phyloP scores from a whole-genome alignment of 2,329 filamentous ascomycete species.

The Aspergillus calidoustus region DNA sequence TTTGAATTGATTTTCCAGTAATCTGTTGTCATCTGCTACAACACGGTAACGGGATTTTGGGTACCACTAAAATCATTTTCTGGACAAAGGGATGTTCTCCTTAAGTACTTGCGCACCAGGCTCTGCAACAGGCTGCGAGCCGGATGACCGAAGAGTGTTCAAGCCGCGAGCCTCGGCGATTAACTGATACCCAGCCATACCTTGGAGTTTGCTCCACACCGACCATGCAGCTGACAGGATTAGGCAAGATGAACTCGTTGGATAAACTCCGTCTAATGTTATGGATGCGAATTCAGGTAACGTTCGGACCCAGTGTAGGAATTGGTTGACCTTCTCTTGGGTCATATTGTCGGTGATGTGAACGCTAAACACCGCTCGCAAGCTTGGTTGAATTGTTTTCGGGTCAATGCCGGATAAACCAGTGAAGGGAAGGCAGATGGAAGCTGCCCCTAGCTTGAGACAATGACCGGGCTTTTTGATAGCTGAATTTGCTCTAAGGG shows the following conservation, averaged over 20 bases:
- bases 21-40: no score
- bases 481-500: background rate
- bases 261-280: constrained; percentile 3
- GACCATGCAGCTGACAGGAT: background rate
- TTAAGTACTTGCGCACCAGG: no score
- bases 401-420: constrained; percentile 9
- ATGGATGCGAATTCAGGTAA: constrained; percentile 5
- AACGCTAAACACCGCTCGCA: constrained; percentile 20
- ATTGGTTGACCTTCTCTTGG: constrained; percentile 7
- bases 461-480: constrained; percentile 6
- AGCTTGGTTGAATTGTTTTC: constrained; percentile 7
- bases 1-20: no score
- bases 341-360: constrained; percentile 14
- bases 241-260: constrained; percentile 2
- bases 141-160: background rate
- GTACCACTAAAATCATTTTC: no score
- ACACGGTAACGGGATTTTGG: no score
- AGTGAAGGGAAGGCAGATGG: constrained; percentile 12
- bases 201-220: background rate
- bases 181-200: background rate
- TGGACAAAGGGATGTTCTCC: no score
- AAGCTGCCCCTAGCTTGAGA: constrained; percentile 9
- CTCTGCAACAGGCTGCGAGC: no score
- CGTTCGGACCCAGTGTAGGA: constrained; percentile 8
- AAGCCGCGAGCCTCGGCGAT: background rate